Percentiles rank a stretch among this genome's conserved stretches.
These are phyloP conservation scores for Russula compacta DNA, from an alignment of 768 basidiomycete genomes.

Conservation along the genomic window DNA sequence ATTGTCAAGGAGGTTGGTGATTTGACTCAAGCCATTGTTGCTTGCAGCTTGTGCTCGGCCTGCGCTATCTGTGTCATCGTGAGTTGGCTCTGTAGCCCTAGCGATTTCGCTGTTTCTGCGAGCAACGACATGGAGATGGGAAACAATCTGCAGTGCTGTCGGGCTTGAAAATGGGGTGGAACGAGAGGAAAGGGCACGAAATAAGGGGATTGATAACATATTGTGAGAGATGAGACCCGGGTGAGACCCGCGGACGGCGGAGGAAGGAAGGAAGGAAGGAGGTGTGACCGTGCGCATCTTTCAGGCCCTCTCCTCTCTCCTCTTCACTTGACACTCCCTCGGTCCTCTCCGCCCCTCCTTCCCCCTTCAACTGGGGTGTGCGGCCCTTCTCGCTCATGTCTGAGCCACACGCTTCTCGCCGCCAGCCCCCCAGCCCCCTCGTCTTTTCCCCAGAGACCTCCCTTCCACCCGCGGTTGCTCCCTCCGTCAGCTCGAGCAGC, in stretches of 20 bases:
- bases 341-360: slow-evolving; percentile 9
- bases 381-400: slow-evolving; percentile 25
- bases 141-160: not conserved
- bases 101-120: not conserved
- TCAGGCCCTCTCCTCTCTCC: slow-evolving; percentile 2
- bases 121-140: not conserved
- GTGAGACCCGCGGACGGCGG: not conserved
- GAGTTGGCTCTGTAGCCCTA: not conserved
- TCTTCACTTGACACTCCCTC: slow-evolving; percentile 13
- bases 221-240: not conserved
- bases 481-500: slow-evolving; percentile 26
- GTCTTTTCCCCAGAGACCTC: slow-evolving; percentile 64
- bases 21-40: not conserved
- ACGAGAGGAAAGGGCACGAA: not conserved
- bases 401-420: slow-evolving; percentile 28
- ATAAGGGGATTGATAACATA: not conserved
- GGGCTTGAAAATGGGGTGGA: not conserved
- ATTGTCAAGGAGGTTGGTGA: slow-evolving; percentile 9
- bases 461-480: slow-evolving; percentile 25
- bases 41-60: not conserved
- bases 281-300: too few species aligned
- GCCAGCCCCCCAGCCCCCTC: slow-evolving; percentile 65
- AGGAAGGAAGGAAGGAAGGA: too few species aligned
- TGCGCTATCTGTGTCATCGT: not conserved
- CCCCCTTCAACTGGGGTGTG: slow-evolving; percentile 11